These are phyloP conservation scores for Dictyophora rubrovolvata DNA, from an alignment of 768 basidiomycete species.

Conservation along the genomic window DNA sequence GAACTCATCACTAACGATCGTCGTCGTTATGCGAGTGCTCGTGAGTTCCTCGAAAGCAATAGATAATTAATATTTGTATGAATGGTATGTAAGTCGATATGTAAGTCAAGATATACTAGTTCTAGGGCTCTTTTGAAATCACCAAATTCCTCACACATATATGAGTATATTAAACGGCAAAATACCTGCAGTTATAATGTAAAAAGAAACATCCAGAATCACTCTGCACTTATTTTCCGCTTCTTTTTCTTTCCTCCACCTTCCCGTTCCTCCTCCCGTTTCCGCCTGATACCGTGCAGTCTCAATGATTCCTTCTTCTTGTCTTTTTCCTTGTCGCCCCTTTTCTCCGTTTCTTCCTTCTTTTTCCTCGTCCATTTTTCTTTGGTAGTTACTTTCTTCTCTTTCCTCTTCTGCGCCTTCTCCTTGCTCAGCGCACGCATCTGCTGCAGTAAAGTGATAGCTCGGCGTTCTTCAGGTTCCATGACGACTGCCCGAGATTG, in stretches of 20 bases:
- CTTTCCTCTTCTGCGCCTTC: slow-evolving; percentile 64
- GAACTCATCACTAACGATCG: not conserved
- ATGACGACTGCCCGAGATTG: slow-evolving; percentile 92
- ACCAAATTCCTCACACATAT: not conserved
- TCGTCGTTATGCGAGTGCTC: not conserved
- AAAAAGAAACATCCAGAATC: not conserved
- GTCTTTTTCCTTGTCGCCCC: slow-evolving; percentile 62
- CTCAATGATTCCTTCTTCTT: slow-evolving; percentile 71
- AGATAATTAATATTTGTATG: not conserved
- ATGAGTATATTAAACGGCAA: not conserved
- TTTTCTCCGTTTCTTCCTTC: slow-evolving; percentile 55
- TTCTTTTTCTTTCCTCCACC: slow-evolving; percentile 34
- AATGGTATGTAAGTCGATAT: no score
- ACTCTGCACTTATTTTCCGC: not conserved
- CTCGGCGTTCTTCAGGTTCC: slow-evolving; percentile 92
- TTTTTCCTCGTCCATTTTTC: slow-evolving; percentile 59
- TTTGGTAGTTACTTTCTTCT: slow-evolving; percentile 78
- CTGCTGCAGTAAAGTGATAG: slow-evolving; percentile 85
- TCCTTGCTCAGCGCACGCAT: slow-evolving; percentile 87
- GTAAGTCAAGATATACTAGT: no score
- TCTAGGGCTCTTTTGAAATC: no score
- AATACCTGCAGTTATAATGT: not conserved
- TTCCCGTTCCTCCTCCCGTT: slow-evolving; percentile 50
- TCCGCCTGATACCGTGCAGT: slow-evolving; percentile 57
- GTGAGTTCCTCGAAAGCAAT: not conserved